Evolutionary conservation across 1,284 basidiomycete genomes (phyloP).

Genomic region (Lentinus polychrous): DNA sequence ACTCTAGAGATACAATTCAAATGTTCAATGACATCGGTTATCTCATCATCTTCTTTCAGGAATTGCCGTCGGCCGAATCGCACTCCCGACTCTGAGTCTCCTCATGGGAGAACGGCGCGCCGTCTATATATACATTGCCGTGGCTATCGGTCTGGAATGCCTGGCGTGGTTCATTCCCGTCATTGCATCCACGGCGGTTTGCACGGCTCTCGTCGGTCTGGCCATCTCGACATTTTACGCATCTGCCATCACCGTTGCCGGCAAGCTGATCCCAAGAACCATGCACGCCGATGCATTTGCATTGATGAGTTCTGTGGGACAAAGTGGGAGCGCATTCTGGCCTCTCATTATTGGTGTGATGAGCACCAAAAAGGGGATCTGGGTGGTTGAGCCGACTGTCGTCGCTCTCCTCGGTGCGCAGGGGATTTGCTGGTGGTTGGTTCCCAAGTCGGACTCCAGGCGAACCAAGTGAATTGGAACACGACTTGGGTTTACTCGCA

Average conservation of each 20-base stretch:
- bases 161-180: constrained; percentile 26
- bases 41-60: constrained; percentile 12
- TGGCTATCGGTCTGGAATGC: constrained; percentile 25
- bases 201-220: constrained; percentile 28
- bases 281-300: constrained; percentile 29
- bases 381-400: constrained; percentile 26
- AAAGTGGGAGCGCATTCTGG: constrained; percentile 29
- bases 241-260: constrained; percentile 23
- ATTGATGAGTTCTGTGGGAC: constrained; percentile 26
- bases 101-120: constrained; percentile 26
- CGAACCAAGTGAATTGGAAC: constrained; percentile 10
- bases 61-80: constrained; percentile 25
- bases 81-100: constrained; percentile 24
- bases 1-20: neutral
- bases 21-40: neutral
- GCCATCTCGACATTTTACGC: constrained; percentile 30
- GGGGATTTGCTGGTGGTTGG: constrained; percentile 21
- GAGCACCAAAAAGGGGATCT: constrained; percentile 28
- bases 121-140: constrained; percentile 24
- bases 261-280: constrained; percentile 23
- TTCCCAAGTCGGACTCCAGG: constrained; percentile 19
- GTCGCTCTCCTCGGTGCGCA: constrained; percentile 23
- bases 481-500: neutral
- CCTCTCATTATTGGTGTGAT: constrained; percentile 28
- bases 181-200: constrained; percentile 25